Percentiles rank a stretch among this genome's conserved stretches.
These are phyloP conservation scores for Chrysanthemum seticuspe DNA, from an alignment of 129 eudicot genomes.

Conservation along the genomic window DNA sequence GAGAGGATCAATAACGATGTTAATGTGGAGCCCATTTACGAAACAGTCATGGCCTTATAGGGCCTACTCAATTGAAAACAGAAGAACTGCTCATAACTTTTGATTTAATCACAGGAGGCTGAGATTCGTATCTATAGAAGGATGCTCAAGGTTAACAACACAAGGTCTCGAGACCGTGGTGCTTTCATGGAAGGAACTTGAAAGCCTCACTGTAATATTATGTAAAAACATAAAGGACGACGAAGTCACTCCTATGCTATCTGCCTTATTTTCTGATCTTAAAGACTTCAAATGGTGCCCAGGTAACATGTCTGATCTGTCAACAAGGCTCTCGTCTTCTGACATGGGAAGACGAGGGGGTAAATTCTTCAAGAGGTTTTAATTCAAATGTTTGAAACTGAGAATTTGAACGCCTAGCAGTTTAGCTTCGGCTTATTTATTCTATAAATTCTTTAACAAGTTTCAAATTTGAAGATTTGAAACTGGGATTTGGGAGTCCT, in stretches of 20 bases:
- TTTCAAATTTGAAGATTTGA: slow-evolving; percentile 20
- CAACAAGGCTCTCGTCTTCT: slow-evolving; percentile 56
- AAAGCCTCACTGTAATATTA: slow-evolving; percentile 66
- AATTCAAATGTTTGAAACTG: slow-evolving; percentile 34
- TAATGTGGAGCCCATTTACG: not conserved
- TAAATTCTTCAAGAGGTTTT: slow-evolving; percentile 60
- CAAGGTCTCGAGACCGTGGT: slow-evolving; percentile 61
- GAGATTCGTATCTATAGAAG: slow-evolving; percentile 56
- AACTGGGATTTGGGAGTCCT: slow-evolving; percentile 15
- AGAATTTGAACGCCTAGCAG: slow-evolving; percentile 3
- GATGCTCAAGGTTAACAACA: slow-evolving; percentile 75
- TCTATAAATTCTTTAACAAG: slow-evolving; percentile 14
- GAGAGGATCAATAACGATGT: not conserved
- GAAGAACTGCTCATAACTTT: not conserved
- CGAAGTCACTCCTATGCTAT: slow-evolving; percentile 50
- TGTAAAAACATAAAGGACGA: slow-evolving; percentile 67
- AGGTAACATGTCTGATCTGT: slow-evolving; percentile 49
- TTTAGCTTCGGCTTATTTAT: slow-evolving; percentile 13
- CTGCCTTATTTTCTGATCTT: slow-evolving; percentile 56
- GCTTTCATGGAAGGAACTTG: slow-evolving; percentile 59
- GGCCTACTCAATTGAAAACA: not conserved
- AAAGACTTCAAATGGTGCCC: slow-evolving; percentile 86
- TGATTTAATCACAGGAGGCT: slow-evolving; percentile 45
- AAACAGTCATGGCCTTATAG: slow-evolving; percentile 4
- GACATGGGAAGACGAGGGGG: slow-evolving; percentile 75